These are phyloP conservation scores for Labyrinthula sp. DNA, from an alignment of 352 stramenopile species.

Conservation along the genomic window DNA sequence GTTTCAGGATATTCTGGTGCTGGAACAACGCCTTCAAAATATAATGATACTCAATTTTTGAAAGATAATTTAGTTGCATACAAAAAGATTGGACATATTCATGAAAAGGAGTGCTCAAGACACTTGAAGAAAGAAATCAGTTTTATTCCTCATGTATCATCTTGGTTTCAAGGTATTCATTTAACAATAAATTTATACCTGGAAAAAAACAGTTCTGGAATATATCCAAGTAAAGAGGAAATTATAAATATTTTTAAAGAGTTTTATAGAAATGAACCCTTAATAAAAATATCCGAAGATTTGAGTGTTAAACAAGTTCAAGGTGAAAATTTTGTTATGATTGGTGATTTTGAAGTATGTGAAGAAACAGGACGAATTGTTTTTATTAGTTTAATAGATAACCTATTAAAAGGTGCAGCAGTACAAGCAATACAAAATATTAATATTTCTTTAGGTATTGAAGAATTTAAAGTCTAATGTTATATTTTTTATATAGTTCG, in stretches of 20 bases:
- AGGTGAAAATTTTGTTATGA: constrained; percentile 52
- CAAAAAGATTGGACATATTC: constrained; percentile 65
- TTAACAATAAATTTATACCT: constrained; percentile 57
- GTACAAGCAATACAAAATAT: constrained; percentile 79
- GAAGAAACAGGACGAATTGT: constrained; percentile 53
- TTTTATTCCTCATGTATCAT: constrained; percentile 73
- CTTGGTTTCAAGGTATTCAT: constrained; percentile 76
- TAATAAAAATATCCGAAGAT: constrained; percentile 50
- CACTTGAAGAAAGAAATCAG: constrained; percentile 53
- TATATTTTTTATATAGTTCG: no score
- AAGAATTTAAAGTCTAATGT: constrained; percentile 43
- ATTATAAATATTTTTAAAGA: constrained; percentile 36
- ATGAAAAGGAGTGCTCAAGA: constrained; percentile 57
- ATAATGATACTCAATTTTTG: constrained; percentile 53
- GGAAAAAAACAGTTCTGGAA: constrained; percentile 37
- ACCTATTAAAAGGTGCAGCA: constrained; percentile 71
- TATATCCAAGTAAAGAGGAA: not conserved
- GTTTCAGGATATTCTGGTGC: constrained; percentile 61
- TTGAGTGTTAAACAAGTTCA: constrained; percentile 46
- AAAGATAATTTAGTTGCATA: constrained; percentile 62
- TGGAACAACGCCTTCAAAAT: constrained; percentile 49
- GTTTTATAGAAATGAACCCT: constrained; percentile 50
- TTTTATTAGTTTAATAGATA: constrained; percentile 67
- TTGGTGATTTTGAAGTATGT: constrained; percentile 64
- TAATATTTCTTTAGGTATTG: constrained; percentile 66